Conservation (phyloP, 192 early-diverging fungal genomes). For the Gryganskiella cystojenkinii region DNA sequence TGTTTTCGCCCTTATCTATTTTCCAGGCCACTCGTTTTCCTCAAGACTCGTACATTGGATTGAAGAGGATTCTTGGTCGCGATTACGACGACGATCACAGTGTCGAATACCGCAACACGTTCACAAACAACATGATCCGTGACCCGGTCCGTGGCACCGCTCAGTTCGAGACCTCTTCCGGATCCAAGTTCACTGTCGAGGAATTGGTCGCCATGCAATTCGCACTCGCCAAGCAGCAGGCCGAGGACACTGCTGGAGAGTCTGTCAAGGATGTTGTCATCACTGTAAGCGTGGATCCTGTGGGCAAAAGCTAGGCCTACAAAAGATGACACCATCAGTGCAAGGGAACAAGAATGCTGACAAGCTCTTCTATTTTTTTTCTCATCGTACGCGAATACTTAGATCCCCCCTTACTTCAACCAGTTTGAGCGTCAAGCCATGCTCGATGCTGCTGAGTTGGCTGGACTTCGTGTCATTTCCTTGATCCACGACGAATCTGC, state of each 20-base stretch:
- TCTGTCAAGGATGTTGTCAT: slow-evolving; percentile 89
- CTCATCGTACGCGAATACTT: not conserved
- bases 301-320: no score
- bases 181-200: slow-evolving; percentile 71
- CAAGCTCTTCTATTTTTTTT: not conserved
- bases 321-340: no score
- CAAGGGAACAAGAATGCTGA: no score
- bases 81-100: slow-evolving; percentile 75
- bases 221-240: slow-evolving; percentile 87
- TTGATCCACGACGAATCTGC: slow-evolving; percentile 96
- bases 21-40: slow-evolving; percentile 83
- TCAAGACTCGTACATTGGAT: slow-evolving; percentile 79
- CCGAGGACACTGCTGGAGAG: slow-evolving; percentile 78
- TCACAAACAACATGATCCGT: slow-evolving; percentile 80
- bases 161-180: slow-evolving; percentile 74
- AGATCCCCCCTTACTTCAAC: slow-evolving; percentile 91
- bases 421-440: slow-evolving; percentile 93
- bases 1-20: not conserved
- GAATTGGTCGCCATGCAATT: slow-evolving; percentile 97
- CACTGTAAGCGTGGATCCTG: slow-evolving; percentile 84
- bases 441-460: slow-evolving; percentile 93
- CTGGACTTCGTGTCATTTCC: slow-evolving; percentile 81
- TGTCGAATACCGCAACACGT: slow-evolving; percentile 80
- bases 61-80: slow-evolving; percentile 89
- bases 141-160: slow-evolving; percentile 74